Evolutionary conservation across 306 rosid genomes (phyloP).

Genomic region (Cucurbita argyrosperma): DNA sequence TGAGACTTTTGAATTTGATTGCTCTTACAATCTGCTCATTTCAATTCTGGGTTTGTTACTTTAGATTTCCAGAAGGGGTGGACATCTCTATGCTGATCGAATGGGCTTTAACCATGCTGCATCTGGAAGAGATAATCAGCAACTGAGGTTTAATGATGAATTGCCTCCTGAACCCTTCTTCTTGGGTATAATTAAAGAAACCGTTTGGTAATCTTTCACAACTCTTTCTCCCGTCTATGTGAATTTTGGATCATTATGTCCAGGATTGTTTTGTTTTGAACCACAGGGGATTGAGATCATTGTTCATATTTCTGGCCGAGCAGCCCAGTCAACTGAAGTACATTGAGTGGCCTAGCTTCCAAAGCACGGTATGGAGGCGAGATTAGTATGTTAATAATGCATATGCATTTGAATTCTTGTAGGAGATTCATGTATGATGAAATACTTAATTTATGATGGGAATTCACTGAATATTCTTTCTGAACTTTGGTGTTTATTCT

Average conservation of each 20-base stretch:
- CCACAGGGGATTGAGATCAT: slow-evolving; percentile 41
- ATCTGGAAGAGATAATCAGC: slow-evolving; percentile 24
- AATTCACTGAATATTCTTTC: not conserved
- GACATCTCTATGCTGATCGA: slow-evolving; percentile 9
- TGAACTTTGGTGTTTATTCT: not conserved
- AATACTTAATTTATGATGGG: not conserved
- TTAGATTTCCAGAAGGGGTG: slow-evolving; percentile 20
- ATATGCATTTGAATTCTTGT: too few species aligned
- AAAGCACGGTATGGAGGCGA: slow-evolving; percentile 44
- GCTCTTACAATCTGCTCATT: not conserved
- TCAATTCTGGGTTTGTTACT: slow-evolving; percentile 8
- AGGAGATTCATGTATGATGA: not conserved
- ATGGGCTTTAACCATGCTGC: slow-evolving; percentile 16
- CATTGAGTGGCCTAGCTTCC: slow-evolving; percentile 78
- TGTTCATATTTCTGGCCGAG: slow-evolving; percentile 51
- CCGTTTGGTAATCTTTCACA: slow-evolving; percentile 26
- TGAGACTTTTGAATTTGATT: not conserved
- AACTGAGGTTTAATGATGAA: slow-evolving; percentile 25
- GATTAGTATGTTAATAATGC: not conserved
- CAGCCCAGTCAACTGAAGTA: slow-evolving; percentile 87
- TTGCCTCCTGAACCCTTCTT: slow-evolving; percentile 43
- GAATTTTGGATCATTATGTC: not conserved
- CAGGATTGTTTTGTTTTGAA: not conserved
- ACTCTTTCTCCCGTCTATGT: not conserved
- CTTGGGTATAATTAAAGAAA: slow-evolving; percentile 35